phyloP scores from a whole-genome alignment of 495 filamentous ascomycete genomes.

The Neurospora cerealis region DNA sequence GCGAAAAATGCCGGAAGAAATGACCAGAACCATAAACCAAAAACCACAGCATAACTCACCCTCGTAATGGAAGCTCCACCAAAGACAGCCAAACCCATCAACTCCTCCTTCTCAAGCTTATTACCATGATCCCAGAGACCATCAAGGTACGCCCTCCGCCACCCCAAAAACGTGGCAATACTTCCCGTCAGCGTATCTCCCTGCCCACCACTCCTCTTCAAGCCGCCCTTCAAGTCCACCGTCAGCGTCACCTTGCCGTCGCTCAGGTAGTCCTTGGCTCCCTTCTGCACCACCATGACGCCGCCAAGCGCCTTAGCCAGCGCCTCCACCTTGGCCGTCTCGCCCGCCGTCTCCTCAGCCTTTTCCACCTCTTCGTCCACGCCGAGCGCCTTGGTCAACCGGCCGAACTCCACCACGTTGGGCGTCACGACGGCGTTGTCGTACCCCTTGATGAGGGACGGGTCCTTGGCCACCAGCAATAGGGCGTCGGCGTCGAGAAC shows the following conservation, averaged over 20 bases:
- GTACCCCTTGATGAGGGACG: constrained; percentile 71
- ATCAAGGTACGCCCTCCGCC: constrained; percentile 77
- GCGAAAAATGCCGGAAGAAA: neutral
- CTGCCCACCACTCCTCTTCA: constrained; percentile 88
- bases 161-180: constrained; percentile 79
- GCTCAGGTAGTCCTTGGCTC: constrained; percentile 70
- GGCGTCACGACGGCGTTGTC: constrained; percentile 82
- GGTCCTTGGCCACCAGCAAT: constrained; percentile 61
- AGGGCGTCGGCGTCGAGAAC: constrained; percentile 92
- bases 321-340: constrained; percentile 54
- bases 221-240: constrained; percentile 65
- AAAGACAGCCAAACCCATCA: constrained; percentile 70
- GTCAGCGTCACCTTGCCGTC: constrained; percentile 68
- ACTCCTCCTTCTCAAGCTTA: constrained; percentile 48
- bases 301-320: constrained; percentile 73
- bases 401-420: constrained; percentile 85
- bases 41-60: constrained; percentile 24
- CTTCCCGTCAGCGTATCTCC: constrained; percentile 91
- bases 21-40: neutral
- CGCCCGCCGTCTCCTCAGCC: constrained; percentile 27
- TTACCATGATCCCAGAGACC: constrained; percentile 63
- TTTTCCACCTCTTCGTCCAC: constrained; percentile 44
- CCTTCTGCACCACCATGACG: constrained; percentile 87
- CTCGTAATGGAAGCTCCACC: constrained; percentile 80
- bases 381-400: constrained; percentile 55